Percentiles rank a stretch among this genome's conserved stretches.
Conservation (phyloP, 768 basidiomycete genomes). For the Suillus cothurnatus region DNA sequence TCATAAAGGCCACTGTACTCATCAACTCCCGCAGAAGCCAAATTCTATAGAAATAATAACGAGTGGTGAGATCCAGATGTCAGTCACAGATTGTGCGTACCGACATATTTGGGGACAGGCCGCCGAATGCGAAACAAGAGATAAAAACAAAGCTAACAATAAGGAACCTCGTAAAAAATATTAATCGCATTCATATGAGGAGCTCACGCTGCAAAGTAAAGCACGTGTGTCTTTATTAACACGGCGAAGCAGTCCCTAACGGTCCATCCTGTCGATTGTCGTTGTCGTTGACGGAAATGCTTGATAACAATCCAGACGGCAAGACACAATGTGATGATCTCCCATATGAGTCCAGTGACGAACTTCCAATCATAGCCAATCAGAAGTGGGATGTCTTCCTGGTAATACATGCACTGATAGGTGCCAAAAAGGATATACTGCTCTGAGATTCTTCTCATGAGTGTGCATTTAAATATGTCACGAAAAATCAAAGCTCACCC, state of each 20-base stretch:
- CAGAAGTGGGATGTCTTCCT: neutral
- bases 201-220: no score
- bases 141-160: neutral
- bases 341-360: no score
- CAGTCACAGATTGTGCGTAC: neutral
- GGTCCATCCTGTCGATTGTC: no score
- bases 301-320: no score
- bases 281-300: no score
- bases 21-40: neutral
- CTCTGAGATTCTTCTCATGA: neutral
- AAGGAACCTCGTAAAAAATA: neutral
- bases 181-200: no score
- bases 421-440: neutral
- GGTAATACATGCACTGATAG: neutral
- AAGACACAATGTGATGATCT: no score
- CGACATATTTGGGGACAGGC: neutral
- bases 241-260: no score
- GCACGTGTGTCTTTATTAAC: no score
- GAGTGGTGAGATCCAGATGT: neutral
- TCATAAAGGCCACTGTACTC: no score
- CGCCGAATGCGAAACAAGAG: neutral
- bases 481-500: neutral
- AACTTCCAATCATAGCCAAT: no score
- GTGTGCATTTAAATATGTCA: neutral
- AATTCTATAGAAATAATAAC: neutral